Conservation (phyloP, 1,139 yeast species). For the Saccharomyces hybrid region DNA sequence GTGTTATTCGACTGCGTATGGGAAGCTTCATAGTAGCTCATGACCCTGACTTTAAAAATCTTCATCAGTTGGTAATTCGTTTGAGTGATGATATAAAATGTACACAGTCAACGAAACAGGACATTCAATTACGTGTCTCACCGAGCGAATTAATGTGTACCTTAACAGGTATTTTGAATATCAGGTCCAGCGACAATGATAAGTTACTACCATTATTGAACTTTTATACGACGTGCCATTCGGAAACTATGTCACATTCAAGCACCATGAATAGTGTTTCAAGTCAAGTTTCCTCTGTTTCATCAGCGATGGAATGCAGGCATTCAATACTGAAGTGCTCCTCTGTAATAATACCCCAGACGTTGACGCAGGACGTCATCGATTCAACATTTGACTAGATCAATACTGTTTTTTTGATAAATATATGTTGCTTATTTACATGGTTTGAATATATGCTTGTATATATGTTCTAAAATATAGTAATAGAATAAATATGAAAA, state of each 20-base stretch:
- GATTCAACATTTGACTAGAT: neutral
- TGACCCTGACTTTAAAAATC: neutral
- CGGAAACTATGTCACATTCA: neutral
- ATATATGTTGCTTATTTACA: neutral
- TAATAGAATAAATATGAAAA: neutral
- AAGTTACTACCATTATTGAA: neutral
- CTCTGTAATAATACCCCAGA: neutral
- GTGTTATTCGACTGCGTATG: neutral
- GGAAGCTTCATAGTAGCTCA: neutral
- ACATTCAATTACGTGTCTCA: conserved; percentile 28
- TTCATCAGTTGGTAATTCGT: conserved; percentile 12
- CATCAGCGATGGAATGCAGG: neutral
- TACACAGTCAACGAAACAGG: conserved; percentile 29
- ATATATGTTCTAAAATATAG: neutral
- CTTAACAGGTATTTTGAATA: neutral
- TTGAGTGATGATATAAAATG: conserved; percentile 18
- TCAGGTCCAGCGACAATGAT: neutral
- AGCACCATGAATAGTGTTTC: neutral
- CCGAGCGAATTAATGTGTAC: neutral
- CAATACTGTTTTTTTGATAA: neutral
- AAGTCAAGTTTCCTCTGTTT: neutral
- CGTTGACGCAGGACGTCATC: neutral
- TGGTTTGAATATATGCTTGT: neutral
- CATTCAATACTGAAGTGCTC: neutral
- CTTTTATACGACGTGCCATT: neutral